These are phyloP conservation scores for Aspergillus baeticus DNA, from an alignment of 495 filamentous ascomycete species.

Conservation along the genomic window DNA sequence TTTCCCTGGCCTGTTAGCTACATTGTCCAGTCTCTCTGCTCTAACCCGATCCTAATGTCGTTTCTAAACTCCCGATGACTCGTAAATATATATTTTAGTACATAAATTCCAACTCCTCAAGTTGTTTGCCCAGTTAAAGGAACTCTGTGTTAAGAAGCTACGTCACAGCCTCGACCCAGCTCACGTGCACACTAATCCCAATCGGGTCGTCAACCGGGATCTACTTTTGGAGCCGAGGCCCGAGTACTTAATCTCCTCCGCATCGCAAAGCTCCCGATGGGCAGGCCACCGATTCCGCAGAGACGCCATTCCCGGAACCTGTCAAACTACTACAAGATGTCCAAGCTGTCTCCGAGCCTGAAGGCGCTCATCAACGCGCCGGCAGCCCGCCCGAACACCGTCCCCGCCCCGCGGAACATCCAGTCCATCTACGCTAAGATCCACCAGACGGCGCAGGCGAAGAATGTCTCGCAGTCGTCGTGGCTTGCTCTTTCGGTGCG, in stretches of 20 bases:
- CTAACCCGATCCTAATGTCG: no score
- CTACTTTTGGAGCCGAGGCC: slow-evolving; percentile 14
- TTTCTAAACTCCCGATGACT: no score
- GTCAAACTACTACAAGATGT: slow-evolving; percentile 45
- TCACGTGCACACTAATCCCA: not conserved
- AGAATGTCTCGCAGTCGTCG: slow-evolving; percentile 56
- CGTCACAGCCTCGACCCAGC: no score
- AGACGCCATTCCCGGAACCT: not conserved
- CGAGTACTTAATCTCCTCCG: not conserved
- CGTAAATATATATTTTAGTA: no score
- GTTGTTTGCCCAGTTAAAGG: no score
- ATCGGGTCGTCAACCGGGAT: not conserved
- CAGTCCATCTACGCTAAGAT: slow-evolving; percentile 58
- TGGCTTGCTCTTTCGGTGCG: slow-evolving; percentile 67
- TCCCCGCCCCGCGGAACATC: slow-evolving; percentile 61
- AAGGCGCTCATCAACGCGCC: slow-evolving; percentile 72
- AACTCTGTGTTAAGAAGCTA: no score
- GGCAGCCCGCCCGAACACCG: slow-evolving; percentile 62
- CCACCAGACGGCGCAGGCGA: slow-evolving; percentile 49
- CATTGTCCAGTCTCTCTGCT: no score
- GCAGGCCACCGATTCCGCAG: not conserved
- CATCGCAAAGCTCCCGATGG: not conserved
- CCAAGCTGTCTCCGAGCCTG: slow-evolving; percentile 63
- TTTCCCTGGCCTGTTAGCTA: no score
- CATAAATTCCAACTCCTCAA: no score